Conservation (phyloP, 2,329 filamentous ascomycete genomes). For the Aspergillus sp. region DNA sequence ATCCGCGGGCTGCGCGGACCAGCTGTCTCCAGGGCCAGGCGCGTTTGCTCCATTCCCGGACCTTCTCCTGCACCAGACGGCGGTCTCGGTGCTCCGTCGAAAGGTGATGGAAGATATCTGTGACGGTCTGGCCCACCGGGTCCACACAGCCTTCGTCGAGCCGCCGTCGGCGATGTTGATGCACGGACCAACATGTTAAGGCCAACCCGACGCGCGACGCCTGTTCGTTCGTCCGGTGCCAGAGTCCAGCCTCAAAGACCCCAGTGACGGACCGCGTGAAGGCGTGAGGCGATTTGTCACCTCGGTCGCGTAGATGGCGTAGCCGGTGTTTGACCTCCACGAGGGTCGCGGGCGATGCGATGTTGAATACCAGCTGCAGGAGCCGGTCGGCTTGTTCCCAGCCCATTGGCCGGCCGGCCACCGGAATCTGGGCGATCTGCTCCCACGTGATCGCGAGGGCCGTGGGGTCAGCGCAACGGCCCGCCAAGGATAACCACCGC, state of each 20-base stretch:
- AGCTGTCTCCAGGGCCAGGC: conserved; percentile 8
- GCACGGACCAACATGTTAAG: conserved; percentile 6
- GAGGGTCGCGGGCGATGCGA: conserved; percentile 5
- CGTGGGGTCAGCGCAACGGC: neutral
- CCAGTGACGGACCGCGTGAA: neutral
- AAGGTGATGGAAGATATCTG: neutral
- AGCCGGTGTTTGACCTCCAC: conserved; percentile 4
- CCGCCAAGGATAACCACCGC: conserved; percentile 1
- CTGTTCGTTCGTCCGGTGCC: conserved; percentile 6
- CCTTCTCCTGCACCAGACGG: neutral
- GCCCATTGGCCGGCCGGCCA: neutral
- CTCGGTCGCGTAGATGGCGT: conserved; percentile 2
- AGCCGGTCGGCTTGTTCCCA: conserved; percentile 7
- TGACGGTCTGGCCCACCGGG: conserved; percentile 1
- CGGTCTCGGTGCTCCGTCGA: neutral
- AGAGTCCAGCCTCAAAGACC: conserved; percentile 5
- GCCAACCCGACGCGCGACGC: conserved; percentile 6
- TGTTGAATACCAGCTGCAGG: conserved; percentile 9
- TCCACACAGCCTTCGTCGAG: neutral
- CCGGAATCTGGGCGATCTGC: conserved; percentile 1
- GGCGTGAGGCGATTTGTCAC: neutral
- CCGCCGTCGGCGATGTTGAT: conserved; percentile 2
- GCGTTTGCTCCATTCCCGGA: conserved; percentile 3
- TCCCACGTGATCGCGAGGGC: conserved; percentile 3
- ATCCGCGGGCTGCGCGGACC: neutral